These are phyloP conservation scores for Cicer judaicum DNA, from an alignment of 306 rosid genomes.

Conservation along the genomic window DNA sequence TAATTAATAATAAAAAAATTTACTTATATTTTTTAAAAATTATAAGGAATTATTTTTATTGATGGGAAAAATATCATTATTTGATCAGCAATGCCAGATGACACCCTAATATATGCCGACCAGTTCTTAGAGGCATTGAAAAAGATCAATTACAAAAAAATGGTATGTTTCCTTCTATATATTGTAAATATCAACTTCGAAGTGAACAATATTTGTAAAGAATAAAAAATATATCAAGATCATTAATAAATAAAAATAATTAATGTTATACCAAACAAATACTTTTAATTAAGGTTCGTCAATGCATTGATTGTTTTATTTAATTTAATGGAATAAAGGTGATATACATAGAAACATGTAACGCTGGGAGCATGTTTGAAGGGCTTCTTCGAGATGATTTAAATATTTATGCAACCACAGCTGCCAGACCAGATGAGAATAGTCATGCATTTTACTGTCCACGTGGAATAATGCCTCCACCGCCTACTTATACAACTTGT, in stretches of 20 bases:
- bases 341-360: conserved; percentile 75
- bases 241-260: too few relatives aligned
- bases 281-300: too few relatives aligned
- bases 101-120: conserved; percentile 10
- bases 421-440: conserved; percentile 58
- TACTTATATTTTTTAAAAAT: too few relatives aligned
- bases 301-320: background rate
- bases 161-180: conserved; percentile 44
- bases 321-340: conserved; percentile 41
- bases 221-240: too few relatives aligned
- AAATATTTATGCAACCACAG: conserved; percentile 62
- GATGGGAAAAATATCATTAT: too few relatives aligned
- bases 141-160: conserved; percentile 59
- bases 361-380: conserved; percentile 72
- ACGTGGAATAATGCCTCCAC: background rate
- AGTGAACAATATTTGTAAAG: too few relatives aligned
- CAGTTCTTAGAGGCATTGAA: conserved; percentile 52
- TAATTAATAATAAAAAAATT: too few relatives aligned
- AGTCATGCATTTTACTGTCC: conserved; percentile 69
- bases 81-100: conserved; percentile 58
- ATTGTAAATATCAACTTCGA: too few relatives aligned
- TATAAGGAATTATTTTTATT: too few relatives aligned
- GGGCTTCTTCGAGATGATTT: conserved; percentile 61
- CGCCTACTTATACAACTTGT: conserved; percentile 41
- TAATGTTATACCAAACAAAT: too few relatives aligned